Evolutionary conservation across 106 monocot species (phyloP), one percentile per base, ranked within the genome.

Genomic region (Ottelia alismoides): DNA sequence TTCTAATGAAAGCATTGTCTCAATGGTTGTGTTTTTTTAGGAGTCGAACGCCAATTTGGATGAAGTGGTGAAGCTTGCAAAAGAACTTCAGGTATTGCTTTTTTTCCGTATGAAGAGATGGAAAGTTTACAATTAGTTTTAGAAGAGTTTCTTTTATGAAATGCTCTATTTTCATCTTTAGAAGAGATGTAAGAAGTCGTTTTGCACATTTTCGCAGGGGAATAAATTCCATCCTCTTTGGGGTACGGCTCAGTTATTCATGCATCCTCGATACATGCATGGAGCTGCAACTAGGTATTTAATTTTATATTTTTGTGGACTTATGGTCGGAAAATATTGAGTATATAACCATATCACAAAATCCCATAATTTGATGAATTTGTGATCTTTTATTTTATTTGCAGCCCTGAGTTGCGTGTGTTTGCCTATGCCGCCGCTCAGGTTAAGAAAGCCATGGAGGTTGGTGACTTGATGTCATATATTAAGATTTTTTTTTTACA

Each of bases 241-340:
- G 96, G 96, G 96, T n/a, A 98, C 96, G 7, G 85, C 96, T 35
- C 96, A 98, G 31, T 58, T 98, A 7, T 98, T 98, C 65, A 52
- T 85, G 74, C 96, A 98, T 66, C 89, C 96, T 11, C 89, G 85
- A n/a, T 98, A 98, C 62, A 82, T 98, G 89, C 96, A 98, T 64
- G 96, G 96, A 53, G 96, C 79, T 75, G 96, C 85, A n/a, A 98
- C 89, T 26, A 98, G 96, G 96, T 85, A 43, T 65, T n/a, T n/a
- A 55, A 65, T 14, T 22, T 19, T 20, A 48, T 29, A 17, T 23
- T 57, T 32, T 61, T 23, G 10, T 49, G 29, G 19, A 16, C 11
- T n/a, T 43, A 11, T 16, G 20, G n/a, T n/a, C n/a, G n/a, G n/a
- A n/a, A n/a, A n/a, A n/a, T n/a, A n/a, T n/a, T n/a, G n/a, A n/a